phyloP scores from a whole-genome alignment of 331 rosid genomes.

The Quercus phellos region DNA sequence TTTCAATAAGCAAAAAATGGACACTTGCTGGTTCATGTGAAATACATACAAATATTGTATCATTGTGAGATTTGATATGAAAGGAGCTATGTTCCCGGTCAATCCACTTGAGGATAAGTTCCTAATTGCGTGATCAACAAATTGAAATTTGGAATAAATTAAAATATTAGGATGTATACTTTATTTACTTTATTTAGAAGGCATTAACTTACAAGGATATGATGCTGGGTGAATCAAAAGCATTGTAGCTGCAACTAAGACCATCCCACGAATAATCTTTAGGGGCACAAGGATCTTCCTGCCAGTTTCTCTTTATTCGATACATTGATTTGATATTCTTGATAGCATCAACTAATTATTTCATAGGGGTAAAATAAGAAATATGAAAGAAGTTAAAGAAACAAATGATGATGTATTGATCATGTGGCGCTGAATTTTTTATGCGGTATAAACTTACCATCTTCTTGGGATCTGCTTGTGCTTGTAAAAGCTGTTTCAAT shows the following conservation, averaged over 20 bases:
- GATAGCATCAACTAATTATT: constrained; percentile 16
- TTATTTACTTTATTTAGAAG: no score
- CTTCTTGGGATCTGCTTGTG: constrained; percentile 39
- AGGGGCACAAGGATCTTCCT: constrained; percentile 32
- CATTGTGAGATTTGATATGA: constrained; percentile 30
- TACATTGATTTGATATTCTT: constrained; percentile 15
- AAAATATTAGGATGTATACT: background rate
- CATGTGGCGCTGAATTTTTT: no score
- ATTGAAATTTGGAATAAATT: background rate
- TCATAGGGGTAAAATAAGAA: no score
- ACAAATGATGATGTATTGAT: background rate
- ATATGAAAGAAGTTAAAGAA: no score
- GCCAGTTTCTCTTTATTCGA: constrained; percentile 23
- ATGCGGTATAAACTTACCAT: constrained; percentile 24
- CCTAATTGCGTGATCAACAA: constrained; percentile 6
- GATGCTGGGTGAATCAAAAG: constrained; percentile 7
- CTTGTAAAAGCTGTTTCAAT: constrained; percentile 4
- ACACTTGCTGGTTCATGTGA: background rate
- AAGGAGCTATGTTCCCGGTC: constrained; percentile 13
- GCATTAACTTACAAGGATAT: constrained; percentile 10
- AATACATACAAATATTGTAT: constrained; percentile 41
- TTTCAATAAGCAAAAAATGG: constrained; percentile 26
- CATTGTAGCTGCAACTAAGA: constrained; percentile 12
- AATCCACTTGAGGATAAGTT: constrained; percentile 36
- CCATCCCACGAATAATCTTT: constrained; percentile 15